phyloP scores from a whole-genome alignment of 2,329 filamentous ascomycete species.

The Lecanicillium sp. region DNA sequence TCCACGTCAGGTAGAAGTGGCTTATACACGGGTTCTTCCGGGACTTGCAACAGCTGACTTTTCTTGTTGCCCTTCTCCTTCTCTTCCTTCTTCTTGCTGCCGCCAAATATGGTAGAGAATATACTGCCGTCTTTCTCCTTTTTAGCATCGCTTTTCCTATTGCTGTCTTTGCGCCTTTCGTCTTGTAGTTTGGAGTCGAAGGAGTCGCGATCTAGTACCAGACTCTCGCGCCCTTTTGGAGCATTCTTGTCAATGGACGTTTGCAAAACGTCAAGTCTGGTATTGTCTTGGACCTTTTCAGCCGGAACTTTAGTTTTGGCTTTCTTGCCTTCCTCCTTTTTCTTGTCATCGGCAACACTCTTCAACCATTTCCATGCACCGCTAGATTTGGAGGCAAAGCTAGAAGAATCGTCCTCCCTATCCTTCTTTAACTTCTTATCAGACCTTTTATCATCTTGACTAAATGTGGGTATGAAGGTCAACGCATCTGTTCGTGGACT shows the following conservation, averaged over 20 bases:
- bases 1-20: slow-evolving; percentile 79
- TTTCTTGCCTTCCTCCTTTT: slow-evolving; percentile 57
- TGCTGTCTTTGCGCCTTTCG: slow-evolving; percentile 74
- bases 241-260: slow-evolving; percentile 69
- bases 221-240: slow-evolving; percentile 67
- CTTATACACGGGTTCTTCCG: slow-evolving; percentile 68
- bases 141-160: slow-evolving; percentile 68
- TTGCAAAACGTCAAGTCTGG: slow-evolving; percentile 78
- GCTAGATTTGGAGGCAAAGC: slow-evolving; percentile 62
- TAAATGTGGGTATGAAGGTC: slow-evolving; percentile 71
- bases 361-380: slow-evolving; percentile 65
- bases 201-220: slow-evolving; percentile 73
- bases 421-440: slow-evolving; percentile 75
- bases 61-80: slow-evolving; percentile 70
- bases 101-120: slow-evolving; percentile 90
- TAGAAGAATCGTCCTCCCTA: slow-evolving; percentile 53
- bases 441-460: slow-evolving; percentile 60
- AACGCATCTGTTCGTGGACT: slow-evolving; percentile 65
- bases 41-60: slow-evolving; percentile 63
- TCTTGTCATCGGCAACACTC: slow-evolving; percentile 63
- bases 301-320: slow-evolving; percentile 52
- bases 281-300: slow-evolving; percentile 65
- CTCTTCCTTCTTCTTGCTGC: slow-evolving; percentile 79
- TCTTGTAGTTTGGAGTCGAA: slow-evolving; percentile 66
- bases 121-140: slow-evolving; percentile 90